Evolutionary conservation across 1,284 basidiomycete species (phyloP).

Genomic region (Xerocomus subilludens): DNA sequence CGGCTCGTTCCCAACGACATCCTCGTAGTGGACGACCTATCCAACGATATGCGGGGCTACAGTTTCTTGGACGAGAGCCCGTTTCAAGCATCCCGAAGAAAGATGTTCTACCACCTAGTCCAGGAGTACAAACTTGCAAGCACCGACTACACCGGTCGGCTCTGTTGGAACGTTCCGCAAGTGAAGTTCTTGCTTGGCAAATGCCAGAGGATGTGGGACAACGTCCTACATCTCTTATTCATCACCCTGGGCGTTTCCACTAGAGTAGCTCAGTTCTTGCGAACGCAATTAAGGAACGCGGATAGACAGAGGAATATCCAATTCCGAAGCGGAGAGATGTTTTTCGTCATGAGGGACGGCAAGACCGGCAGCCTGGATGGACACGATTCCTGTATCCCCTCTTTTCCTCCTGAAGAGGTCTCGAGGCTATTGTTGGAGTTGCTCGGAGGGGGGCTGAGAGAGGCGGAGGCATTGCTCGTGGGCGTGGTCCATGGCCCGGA

Average conservation of each 20-base stretch:
- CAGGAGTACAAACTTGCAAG: not conserved
- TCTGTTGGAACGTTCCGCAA: not conserved
- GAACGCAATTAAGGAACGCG: not conserved
- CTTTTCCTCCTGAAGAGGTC: not conserved
- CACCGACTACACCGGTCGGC: not conserved
- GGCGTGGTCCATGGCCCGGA: not conserved
- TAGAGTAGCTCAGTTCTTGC: not conserved
- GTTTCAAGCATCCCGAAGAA: not conserved
- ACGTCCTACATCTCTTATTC: not conserved
- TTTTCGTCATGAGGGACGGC: constrained; percentile 1
- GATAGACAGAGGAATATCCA: not conserved
- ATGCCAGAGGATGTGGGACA: constrained; percentile 5
- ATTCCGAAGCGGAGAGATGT: not conserved
- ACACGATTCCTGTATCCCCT: not conserved
- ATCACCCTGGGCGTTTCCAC: not conserved
- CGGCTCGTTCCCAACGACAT: not conserved
- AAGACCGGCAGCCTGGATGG: not conserved
- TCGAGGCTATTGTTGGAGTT: not conserved
- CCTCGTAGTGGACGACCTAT: not conserved
- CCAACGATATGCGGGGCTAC: not conserved
- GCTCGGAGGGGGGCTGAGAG: not conserved
- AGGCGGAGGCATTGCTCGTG: not conserved
- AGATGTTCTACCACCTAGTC: not conserved
- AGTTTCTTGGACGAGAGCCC: not conserved
- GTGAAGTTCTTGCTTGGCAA: not conserved